phyloP scores from a whole-genome alignment of 805 yeast species.

The Nakazawaea populi region DNA sequence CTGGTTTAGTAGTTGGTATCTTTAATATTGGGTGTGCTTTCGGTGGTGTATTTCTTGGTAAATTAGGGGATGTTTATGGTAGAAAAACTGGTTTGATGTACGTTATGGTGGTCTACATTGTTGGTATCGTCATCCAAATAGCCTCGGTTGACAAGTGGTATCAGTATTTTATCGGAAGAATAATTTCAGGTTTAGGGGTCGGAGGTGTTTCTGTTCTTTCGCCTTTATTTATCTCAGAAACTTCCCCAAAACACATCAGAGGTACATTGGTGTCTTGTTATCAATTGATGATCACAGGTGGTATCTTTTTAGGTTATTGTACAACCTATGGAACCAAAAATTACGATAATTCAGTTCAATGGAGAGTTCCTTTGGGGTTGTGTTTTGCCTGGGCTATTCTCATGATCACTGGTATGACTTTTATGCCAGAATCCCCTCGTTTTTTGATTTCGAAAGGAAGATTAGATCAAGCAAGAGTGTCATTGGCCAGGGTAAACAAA shows the following conservation, averaged over 20 bases:
- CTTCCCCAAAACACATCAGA: conserved; percentile 52
- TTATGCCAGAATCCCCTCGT: conserved; percentile 71
- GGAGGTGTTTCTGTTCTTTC: conserved; percentile 36
- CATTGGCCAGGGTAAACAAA: conserved; percentile 45
- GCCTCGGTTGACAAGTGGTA: conserved; percentile 40
- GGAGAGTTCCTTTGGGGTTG: conserved; percentile 54
- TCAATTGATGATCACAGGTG: conserved; percentile 54
- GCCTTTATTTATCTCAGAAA: conserved; percentile 47
- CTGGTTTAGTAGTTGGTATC: conserved; percentile 47
- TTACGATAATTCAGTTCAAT: conserved; percentile 35
- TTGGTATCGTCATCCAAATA: conserved; percentile 47
- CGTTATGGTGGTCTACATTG: conserved; percentile 38
- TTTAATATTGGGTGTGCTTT: conserved; percentile 56
- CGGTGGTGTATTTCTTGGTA: conserved; percentile 47
- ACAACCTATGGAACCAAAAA: conserved; percentile 48
- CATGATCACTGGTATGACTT: conserved; percentile 48
- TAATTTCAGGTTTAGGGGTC: conserved; percentile 37
- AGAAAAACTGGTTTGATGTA: conserved; percentile 41
- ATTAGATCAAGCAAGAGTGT: conserved; percentile 45
- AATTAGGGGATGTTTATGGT: conserved; percentile 44
- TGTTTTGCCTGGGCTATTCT: conserved; percentile 43
- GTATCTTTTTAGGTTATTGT: conserved; percentile 54
- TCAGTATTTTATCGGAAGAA: conserved; percentile 49
- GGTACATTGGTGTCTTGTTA: conserved; percentile 55
- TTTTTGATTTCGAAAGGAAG: conserved; percentile 50